phyloP scores from a whole-genome alignment of 495 filamentous ascomycete species.

The Podospora pseudopauciseta region DNA sequence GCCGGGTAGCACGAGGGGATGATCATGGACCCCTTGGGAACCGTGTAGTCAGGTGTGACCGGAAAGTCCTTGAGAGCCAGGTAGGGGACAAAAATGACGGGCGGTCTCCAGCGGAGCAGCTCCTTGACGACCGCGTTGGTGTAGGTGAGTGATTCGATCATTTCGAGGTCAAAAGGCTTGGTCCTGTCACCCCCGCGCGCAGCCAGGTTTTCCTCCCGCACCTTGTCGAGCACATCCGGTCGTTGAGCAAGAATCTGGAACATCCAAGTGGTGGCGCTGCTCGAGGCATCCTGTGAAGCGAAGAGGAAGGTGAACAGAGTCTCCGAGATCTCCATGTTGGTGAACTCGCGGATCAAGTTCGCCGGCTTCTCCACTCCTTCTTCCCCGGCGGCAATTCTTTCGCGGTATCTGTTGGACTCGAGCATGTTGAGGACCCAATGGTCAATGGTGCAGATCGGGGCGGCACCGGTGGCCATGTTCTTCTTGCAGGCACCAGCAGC shows the following conservation, averaged over 20 bases:
- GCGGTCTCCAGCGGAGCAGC: conserved; percentile 83
- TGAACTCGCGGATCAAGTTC: conserved; percentile 75
- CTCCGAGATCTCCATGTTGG: conserved; percentile 81
- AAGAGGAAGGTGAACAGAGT: conserved; percentile 95
- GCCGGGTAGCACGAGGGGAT: conserved; percentile 39
- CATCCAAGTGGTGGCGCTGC: conserved; percentile 81
- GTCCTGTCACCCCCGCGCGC: conserved; percentile 70
- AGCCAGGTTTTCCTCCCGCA: conserved; percentile 82
- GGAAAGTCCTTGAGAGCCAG: conserved; percentile 87
- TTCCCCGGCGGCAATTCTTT: conserved; percentile 62
- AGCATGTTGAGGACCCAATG: conserved; percentile 81
- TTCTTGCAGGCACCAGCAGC: conserved; percentile 84
- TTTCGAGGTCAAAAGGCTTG: conserved; percentile 66
- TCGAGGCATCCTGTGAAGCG: conserved; percentile 90
- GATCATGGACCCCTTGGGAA: conserved; percentile 34
- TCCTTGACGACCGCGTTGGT: conserved; percentile 89
- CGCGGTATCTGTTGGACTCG: conserved; percentile 69
- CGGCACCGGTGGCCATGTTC: conserved; percentile 80
- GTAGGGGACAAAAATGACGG: conserved; percentile 95
- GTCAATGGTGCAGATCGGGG: conserved; percentile 83
- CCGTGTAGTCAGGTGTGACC: conserved; percentile 77
- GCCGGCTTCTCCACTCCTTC: conserved; percentile 68
- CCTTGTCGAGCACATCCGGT: conserved; percentile 76
- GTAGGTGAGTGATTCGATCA: conserved; percentile 78
- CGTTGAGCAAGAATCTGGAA: conserved; percentile 89